Evolutionary conservation across 805 yeast genomes (phyloP).

Genomic region (Metschnikowia matae): DNA sequence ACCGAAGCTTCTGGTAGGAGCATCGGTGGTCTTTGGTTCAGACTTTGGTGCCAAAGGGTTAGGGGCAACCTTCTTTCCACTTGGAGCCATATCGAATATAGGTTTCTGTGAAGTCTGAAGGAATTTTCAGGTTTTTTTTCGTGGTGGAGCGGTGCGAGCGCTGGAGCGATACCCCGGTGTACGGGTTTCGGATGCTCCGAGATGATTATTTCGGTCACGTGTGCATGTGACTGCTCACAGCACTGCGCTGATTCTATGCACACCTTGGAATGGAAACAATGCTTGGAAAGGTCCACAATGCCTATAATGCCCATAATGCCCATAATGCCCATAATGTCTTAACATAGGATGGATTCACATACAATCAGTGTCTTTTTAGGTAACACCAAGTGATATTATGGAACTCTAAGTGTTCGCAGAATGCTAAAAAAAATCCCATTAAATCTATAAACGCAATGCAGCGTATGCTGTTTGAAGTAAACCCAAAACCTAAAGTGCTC

Average conservation of each 20-base stretch:
- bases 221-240: slow-evolving; percentile 8
- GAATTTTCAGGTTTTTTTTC: slow-evolving; percentile 6
- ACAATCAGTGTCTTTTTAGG: too few relatives aligned
- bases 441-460: not conserved
- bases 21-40: slow-evolving; percentile 24
- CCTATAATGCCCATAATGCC: too few relatives aligned
- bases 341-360: too few relatives aligned
- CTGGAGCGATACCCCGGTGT: slow-evolving; percentile 8
- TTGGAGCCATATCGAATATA: slow-evolving; percentile 35
- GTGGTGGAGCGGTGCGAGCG: slow-evolving; percentile 7
- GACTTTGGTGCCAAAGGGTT: slow-evolving; percentile 90
- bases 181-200: slow-evolving; percentile 5
- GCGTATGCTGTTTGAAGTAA: not conserved
- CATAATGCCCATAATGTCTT: too few relatives aligned
- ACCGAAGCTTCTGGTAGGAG: slow-evolving; percentile 71
- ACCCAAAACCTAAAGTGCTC: not conserved
- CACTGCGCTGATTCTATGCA: too few relatives aligned
- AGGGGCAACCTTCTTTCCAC: slow-evolving; percentile 87
- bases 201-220: slow-evolving; percentile 4
- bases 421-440: not conserved
- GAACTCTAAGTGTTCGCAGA: not conserved
- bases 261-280: too few relatives aligned
- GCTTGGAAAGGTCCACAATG: too few relatives aligned
- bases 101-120: slow-evolving; percentile 5
- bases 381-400: too few relatives aligned